Evolutionary conservation across 768 basidiomycete genomes (phyloP), one percentile per base, ranked within the genome.

Genomic region (Russula sp.): DNA sequence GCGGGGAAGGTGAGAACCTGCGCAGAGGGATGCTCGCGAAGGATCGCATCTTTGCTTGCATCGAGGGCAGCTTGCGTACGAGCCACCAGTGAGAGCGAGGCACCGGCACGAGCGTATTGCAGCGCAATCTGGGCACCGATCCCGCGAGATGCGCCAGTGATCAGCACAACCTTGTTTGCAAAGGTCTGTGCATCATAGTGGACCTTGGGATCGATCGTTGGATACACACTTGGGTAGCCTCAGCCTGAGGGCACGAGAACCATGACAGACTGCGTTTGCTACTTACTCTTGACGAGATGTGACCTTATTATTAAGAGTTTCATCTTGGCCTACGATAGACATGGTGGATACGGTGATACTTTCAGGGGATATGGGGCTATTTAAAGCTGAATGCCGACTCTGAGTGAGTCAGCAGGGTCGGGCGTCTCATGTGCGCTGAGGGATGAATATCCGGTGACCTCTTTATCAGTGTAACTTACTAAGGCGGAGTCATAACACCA

Each of bases 71-170:
- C 57, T 32, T 60, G 58, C 16, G 16, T 60, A 9, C 58, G 66
- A 1, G 53, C 58, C 7, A 59, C 54, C 14, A 72, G 51, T 4
- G 69, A 38, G 20, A 71, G 44, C 3, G 32, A 46, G 5, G 70
- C 71, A 4, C 71, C 71, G 0, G 68, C 65, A 5, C 56, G 54
- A 2, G 66, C 69, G 20, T 67, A 71, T 22, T 59, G 42, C 22
- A 62, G 50, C 1, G 68, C 68, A 14, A 56, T 64, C 24, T 62
- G 69, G 26, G 60, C 42, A 8, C 71, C 71, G 5, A 72, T 70
- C 26, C 71, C 71, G n/a, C 65, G 65, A 10, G 61, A 64, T 10
- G 66, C 63, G 40, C 71, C 71, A 7, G 71, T 72, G 63, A 72
- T 64, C 38, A 72, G 26, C 9, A 69, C 71, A 1, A 67, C 64